Evolutionary conservation across 257 asterid species (phyloP).

Genomic region (Fraxinus excelsior): DNA sequence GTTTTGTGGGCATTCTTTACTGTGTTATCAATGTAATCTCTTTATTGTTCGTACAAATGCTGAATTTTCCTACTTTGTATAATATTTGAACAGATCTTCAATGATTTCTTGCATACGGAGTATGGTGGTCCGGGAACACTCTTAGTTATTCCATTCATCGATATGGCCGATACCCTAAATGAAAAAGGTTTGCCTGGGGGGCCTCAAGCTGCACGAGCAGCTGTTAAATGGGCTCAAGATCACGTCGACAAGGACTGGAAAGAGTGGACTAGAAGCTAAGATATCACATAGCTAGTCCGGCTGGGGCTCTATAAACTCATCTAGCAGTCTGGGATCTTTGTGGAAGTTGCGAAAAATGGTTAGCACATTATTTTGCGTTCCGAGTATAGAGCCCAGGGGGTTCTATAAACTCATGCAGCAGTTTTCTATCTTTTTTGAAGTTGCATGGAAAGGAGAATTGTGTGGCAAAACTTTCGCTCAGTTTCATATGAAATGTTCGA

Average conservation of each 20-base stretch:
- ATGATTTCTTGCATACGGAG: constrained; percentile 70
- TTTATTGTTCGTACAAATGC: constrained; percentile 1
- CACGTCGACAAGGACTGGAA: constrained; percentile 87
- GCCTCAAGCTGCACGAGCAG: constrained; percentile 92
- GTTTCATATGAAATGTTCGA: not conserved
- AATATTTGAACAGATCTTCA: constrained; percentile 55
- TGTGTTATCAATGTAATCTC: not conserved
- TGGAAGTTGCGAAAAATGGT: not conserved
- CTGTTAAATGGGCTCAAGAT: constrained; percentile 84
- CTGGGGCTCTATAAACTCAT: not conserved
- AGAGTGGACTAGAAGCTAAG: constrained; percentile 53
- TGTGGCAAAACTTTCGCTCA: not conserved
- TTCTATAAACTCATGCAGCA: not conserved
- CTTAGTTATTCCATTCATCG: constrained; percentile 75
- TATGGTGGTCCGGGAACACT: constrained; percentile 96
- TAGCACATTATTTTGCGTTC: not conserved
- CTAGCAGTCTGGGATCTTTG: not conserved
- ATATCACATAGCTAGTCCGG: not conserved
- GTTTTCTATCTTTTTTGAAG: not conserved
- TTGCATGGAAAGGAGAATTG: too few relatives aligned
- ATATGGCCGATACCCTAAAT: constrained; percentile 82
- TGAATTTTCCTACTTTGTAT: not conserved
- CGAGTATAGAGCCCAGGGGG: not conserved
- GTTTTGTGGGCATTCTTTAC: not conserved
- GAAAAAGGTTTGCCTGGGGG: constrained; percentile 90